Conservation (phyloP, 495 filamentous ascomycete species). For the Neurospora sp. region DNA sequence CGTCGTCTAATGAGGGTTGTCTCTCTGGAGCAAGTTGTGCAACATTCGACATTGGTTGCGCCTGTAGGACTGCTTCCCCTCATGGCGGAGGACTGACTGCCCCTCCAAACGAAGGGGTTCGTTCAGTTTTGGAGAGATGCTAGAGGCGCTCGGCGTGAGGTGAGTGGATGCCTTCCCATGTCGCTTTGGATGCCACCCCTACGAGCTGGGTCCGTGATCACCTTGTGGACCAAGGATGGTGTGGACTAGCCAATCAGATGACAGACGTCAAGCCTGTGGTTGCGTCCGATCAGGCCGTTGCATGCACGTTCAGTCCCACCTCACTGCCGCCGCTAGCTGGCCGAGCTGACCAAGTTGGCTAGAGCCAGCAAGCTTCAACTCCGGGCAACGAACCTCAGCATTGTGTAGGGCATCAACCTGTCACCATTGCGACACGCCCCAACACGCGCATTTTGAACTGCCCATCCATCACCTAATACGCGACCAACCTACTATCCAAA, state of each 20-base stretch:
- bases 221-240: neutral
- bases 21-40: neutral
- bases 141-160: neutral
- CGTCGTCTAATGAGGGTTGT: neutral
- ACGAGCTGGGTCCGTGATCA: constrained; percentile 14
- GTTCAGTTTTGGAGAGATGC: neutral
- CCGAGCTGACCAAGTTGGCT: neutral
- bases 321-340: neutral
- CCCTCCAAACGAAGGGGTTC: neutral
- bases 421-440: neutral
- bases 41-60: neutral
- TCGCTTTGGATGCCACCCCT: constrained; percentile 8
- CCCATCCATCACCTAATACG: neutral
- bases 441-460: neutral
- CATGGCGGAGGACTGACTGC: neutral
- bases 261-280: neutral
- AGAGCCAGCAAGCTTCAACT: neutral
- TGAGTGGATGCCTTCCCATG: neutral
- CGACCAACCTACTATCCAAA: neutral
- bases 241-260: constrained; percentile 2
- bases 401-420: neutral
- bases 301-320: neutral
- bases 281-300: neutral
- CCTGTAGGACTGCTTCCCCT: neutral
- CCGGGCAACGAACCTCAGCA: neutral